A percentile compares a stretch with the other conserved stretches of the same genome.
phyloP scores from a whole-genome alignment of 345 rosid species.

The Eutrema heterophyllum region DNA sequence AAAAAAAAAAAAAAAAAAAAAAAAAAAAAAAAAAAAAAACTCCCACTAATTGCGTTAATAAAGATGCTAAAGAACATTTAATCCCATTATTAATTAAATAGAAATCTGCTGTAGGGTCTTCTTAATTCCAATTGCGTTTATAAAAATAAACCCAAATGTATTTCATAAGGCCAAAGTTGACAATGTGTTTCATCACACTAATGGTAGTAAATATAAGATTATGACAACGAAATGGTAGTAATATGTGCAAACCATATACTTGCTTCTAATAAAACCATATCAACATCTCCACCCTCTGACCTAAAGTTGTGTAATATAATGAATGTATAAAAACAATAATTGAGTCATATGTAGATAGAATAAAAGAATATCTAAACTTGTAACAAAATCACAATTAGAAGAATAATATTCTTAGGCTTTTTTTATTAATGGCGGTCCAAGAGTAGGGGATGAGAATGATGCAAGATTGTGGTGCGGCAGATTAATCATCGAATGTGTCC shows the following conservation, averaged over 20 bases:
- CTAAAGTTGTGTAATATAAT: not conserved
- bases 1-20: not conserved
- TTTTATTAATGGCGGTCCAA: not conserved
- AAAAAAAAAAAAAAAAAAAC: not conserved
- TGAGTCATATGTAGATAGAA: not conserved
- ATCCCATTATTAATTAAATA: not conserved
- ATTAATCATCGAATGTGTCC: slow-evolving; percentile 27
- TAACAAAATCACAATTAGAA: slow-evolving; percentile 1
- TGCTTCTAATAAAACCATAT: not conserved
- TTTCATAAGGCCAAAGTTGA: too few relatives aligned
- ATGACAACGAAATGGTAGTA: too few relatives aligned
- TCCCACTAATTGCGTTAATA: slow-evolving; percentile 20
- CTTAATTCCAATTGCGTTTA: too few relatives aligned
- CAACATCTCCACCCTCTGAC: not conserved
- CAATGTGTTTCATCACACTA: too few relatives aligned
- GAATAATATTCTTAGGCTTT: not conserved
- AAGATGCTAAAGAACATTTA: not conserved
- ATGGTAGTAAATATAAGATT: too few relatives aligned
- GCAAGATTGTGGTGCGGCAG: slow-evolving; percentile 19
- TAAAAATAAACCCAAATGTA: too few relatives aligned
- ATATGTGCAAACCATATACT: not conserved
- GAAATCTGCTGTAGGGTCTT: not conserved
- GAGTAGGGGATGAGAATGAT: slow-evolving; percentile 15
- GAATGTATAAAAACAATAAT: not conserved
- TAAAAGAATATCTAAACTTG: not conserved